Evolutionary conservation across 768 basidiomycete species (phyloP), one percentile per base, ranked within the genome.

Genomic region (Hypholoma sublateritium): DNA sequence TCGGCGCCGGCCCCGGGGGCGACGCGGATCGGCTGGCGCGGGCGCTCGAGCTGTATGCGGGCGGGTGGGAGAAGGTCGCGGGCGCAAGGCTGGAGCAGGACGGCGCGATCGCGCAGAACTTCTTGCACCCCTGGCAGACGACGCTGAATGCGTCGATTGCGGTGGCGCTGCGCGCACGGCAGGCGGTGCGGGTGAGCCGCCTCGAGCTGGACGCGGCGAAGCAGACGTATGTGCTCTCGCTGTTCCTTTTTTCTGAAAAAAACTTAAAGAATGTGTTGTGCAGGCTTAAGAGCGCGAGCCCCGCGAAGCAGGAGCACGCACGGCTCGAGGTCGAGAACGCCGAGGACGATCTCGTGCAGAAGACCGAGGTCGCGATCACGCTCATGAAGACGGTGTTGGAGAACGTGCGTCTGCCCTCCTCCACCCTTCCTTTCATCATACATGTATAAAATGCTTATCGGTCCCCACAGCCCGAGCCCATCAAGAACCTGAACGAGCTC

Each of bases 371-470:
- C 28, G 96, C 95, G 1, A 97, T 97, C 65, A 91, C 90, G 2
- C 82, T 94, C 43, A 96, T 97, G 95, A 96, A 96, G 80, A 89
- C 92, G n/a, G 96, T 98, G 14, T 81, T 99, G 37, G 96, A 98
- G 65, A 98, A 98, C 73, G 95, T 97, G 61, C 53, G 90, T 78
- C 3, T n/a, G 50, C 45, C 54, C 41, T 36, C 11, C 7, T 39
- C 8, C 45, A 28, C 62, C 34, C 44, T 59, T 17, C 48, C 24
- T 11, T 50, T n/a, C n/a, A n/a, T n/a, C n/a, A n/a, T n/a, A n/a
- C n/a, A n/a, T n/a, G n/a, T n/a, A n/a, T n/a, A n/a, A n/a, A n/a
- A n/a, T 47, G n/a, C 25, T 13, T 24, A 47, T 44, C 42, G 14
- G 13, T 32, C 37, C 19, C 7, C 46, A 21, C 63, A 96, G 94